phyloP scores from a whole-genome alignment of 2,329 filamentous ascomycete genomes.

The Talaromyces marneffei region DNA sequence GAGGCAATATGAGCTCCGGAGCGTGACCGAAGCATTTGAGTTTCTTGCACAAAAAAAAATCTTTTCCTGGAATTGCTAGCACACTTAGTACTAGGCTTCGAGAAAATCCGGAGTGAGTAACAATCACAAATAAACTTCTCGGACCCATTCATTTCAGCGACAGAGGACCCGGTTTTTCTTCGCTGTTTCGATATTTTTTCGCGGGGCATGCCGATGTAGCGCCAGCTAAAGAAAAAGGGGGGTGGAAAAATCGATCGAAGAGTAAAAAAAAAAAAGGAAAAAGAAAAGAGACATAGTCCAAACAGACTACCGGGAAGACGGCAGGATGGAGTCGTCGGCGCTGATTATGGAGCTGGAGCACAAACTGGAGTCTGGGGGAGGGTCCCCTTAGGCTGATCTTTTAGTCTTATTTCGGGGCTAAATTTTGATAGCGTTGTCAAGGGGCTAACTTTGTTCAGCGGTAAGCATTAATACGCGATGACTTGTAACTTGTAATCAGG shows the following conservation, averaged over 20 bases:
- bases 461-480: background rate
- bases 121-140: background rate
- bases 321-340: background rate
- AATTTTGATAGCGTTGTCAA: background rate
- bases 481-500: background rate
- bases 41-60: background rate
- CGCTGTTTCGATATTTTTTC: conserved; percentile 9
- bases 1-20: background rate
- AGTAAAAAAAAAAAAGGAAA: background rate
- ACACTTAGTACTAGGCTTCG: no score
- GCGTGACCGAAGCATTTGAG: background rate
- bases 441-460: conserved; percentile 1
- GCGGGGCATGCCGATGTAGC: conserved; percentile 11
- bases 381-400: conserved; percentile 1
- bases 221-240: background rate
- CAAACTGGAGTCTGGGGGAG: conserved; percentile 11
- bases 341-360: conserved; percentile 7
- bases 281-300: background rate
- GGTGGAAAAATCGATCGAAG: background rate
- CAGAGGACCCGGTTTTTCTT: conserved; percentile 11
- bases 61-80: background rate
- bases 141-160: conserved; percentile 6
- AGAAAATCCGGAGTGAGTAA: conserved; percentile 3
- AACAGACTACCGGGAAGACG: conserved; percentile 2
- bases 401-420: background rate